Conservation (phyloP, 179 eudicot genomes). For the Silene coronaria region DNA sequence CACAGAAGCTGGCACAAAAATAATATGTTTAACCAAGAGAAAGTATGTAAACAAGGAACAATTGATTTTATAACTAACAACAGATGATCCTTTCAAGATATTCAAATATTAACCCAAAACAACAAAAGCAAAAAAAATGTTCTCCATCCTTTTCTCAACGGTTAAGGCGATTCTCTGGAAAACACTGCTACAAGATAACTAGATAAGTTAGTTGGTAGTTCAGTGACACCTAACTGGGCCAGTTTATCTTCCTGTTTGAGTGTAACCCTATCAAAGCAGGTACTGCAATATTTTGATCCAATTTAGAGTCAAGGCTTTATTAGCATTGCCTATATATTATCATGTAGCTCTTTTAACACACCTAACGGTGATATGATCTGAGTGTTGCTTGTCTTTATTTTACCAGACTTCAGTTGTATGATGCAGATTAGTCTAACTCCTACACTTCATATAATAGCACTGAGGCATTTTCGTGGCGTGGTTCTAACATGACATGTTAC, state of each 20-base stretch:
- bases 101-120: not conserved
- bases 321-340: not conserved
- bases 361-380: not conserved
- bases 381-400: not conserved
- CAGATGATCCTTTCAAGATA: not conserved
- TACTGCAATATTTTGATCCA: not conserved
- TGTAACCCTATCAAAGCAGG: not conserved
- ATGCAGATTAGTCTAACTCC: not conserved
- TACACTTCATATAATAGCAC: not conserved
- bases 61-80: not conserved
- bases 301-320: not conserved
- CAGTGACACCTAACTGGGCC: not conserved
- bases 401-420: not conserved
- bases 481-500: slow-evolving; percentile 9
- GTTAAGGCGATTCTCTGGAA: not conserved
- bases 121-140: not conserved
- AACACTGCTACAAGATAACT: not conserved
- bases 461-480: not conserved
- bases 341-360: slow-evolving; percentile 3
- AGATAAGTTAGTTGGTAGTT: not conserved
- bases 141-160: not conserved
- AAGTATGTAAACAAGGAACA: not conserved
- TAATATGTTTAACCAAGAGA: not conserved
- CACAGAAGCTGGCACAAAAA: not conserved
- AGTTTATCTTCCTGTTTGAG: not conserved